Evolutionary conservation across 495 filamentous ascomycete genomes (phyloP).

Genomic region (Astrothelium macrocarpum): DNA sequence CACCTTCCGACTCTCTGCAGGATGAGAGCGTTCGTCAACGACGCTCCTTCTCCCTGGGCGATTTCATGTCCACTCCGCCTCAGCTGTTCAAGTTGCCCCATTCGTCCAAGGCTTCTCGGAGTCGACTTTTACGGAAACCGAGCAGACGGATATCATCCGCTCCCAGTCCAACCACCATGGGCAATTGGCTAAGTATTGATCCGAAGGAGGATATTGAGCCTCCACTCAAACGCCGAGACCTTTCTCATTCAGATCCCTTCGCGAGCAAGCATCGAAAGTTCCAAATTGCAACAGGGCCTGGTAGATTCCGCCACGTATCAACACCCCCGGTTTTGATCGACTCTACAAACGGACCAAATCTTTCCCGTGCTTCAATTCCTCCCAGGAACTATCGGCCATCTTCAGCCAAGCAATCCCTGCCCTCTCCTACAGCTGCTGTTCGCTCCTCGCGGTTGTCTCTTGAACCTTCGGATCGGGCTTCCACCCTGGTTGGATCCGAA

Average conservation of each 20-base stretch:
- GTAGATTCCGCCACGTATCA: not conserved
- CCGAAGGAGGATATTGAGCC: conserved; percentile 19
- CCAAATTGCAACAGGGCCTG: not conserved
- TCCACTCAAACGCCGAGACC: conserved; percentile 27
- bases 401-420: conserved; percentile 10
- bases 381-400: not conserved
- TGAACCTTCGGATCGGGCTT: conserved; percentile 60
- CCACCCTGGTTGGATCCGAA: conserved; percentile 77
- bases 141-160: conserved; percentile 21
- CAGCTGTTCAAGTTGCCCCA: conserved; percentile 25
- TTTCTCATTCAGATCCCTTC: conserved; percentile 22
- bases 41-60: conserved; percentile 34
- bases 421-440: conserved; percentile 28
- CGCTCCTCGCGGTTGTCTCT: conserved; percentile 27
- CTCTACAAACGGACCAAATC: not conserved
- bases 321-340: not conserved
- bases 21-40: conserved; percentile 11
- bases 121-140: conserved; percentile 19
- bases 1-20: not conserved
- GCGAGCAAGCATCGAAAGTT: not conserved
- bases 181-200: conserved; percentile 19
- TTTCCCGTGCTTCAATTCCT: not conserved
- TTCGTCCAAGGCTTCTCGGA: conserved; percentile 15
- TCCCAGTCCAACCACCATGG: conserved; percentile 24
- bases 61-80: conserved; percentile 26